Evolutionary conservation across 2,329 filamentous ascomycete species (phyloP), one percentile per base, ranked within the genome.

Genomic region (Alternaria panax): DNA sequence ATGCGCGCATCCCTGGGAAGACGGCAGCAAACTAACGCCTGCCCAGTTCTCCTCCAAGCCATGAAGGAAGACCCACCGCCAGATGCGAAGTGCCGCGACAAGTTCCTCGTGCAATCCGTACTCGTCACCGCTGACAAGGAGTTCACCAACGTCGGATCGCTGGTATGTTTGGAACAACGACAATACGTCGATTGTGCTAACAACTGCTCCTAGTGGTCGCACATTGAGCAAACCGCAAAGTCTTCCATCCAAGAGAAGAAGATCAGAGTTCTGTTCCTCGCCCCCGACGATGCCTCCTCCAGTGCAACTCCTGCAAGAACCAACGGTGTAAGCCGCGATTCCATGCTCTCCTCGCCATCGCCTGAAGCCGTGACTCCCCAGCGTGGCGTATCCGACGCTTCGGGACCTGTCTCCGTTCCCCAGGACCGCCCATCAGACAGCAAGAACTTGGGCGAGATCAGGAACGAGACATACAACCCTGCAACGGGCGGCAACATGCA

Each of bases 21-120:
- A 43, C 16, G 53, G 57, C 61, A 68, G 56, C 40, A 28, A 51
- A 64, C 74, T 78, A 59, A 77, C 71, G 59, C 63, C 55, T 68
- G 52, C 60, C 51, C 68, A 96, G 95, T 99, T 59, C 89, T 98
- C 36, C 88, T 99, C 41, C 95, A 99, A 82, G 93, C 94, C 24
- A 97, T 99, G 95, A 97, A 97, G 84, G 88, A 92, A 75, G 93
- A 98, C 74, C 94, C 94, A 56, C 87, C 93, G 20, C 79, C 84
- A 58, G 93, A 97, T 77, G 89, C 91, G 63, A 93, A 92, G 79
- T 99, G 95, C 83, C 90, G 92, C 79, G 94, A 98, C 86, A 98
- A 98, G 83, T 98, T 98, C 80, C 87, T 98, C 54, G 94, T 98
- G 34, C 94, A 98, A 81, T 96, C 93, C 25, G 92, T 96, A 48